Conservation (phyloP, 2,329 filamentous ascomycete genomes). For the Fusarium subtropicale region DNA sequence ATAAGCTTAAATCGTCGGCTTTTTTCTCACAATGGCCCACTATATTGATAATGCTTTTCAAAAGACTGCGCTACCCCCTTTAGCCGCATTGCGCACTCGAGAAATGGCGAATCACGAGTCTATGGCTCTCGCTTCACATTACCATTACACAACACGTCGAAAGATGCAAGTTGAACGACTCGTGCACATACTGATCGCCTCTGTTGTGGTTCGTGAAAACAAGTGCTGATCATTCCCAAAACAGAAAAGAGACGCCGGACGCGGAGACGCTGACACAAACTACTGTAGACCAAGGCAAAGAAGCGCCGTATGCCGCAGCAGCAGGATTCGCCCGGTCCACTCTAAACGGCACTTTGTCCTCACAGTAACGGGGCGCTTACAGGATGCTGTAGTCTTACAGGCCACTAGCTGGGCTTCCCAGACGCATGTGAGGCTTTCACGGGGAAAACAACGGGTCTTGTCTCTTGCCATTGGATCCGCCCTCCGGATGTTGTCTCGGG, state of each 20-base stretch:
- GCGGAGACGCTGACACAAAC: slow-evolving; percentile 32
- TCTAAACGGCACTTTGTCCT: slow-evolving; percentile 28
- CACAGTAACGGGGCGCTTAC: slow-evolving; percentile 32
- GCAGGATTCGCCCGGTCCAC: slow-evolving; percentile 14
- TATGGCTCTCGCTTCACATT: slow-evolving; percentile 8
- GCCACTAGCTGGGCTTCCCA: slow-evolving; percentile 13
- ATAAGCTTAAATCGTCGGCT: slow-evolving; percentile 48
- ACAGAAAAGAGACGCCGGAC: slow-evolving; percentile 26
- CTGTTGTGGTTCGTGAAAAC: slow-evolving; percentile 17
- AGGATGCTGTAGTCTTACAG: slow-evolving; percentile 22
- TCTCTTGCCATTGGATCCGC: slow-evolving; percentile 28
- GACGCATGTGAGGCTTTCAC: slow-evolving; percentile 29
- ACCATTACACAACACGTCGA: slow-evolving; percentile 18
- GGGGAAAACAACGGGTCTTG: slow-evolving; percentile 28
- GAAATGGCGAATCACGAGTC: slow-evolving; percentile 20
- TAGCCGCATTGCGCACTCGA: slow-evolving; percentile 21
- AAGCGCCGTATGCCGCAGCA: slow-evolving; percentile 33
- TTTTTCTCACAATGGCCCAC: slow-evolving; percentile 30
- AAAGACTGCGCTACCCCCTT: slow-evolving; percentile 32
- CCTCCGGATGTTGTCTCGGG: slow-evolving; percentile 36
- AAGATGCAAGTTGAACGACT: slow-evolving; percentile 17
- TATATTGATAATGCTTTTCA: slow-evolving; percentile 18
- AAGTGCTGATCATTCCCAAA: slow-evolving; percentile 24
- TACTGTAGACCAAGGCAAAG: slow-evolving; percentile 20
- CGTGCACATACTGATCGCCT: slow-evolving; percentile 22